These are phyloP conservation scores for Sanchytrium tribonematis DNA, from an alignment of 371 early-diverging fungal species.

Conservation along the genomic window DNA sequence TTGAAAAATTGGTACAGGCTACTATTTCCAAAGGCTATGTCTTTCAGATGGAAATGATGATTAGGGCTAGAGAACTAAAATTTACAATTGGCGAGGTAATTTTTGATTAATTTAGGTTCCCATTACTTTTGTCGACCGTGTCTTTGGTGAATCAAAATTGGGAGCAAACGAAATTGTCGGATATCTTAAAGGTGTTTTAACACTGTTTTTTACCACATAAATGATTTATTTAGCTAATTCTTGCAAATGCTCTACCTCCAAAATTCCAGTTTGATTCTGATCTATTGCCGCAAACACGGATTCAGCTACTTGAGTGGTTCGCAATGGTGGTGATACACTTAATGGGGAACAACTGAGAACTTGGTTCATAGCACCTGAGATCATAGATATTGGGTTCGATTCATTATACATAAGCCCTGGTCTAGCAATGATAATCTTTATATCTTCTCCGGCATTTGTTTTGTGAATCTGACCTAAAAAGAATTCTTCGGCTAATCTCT, in stretches of 20 bases:
- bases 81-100: conserved; percentile 51
- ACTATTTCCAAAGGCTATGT: conserved; percentile 87
- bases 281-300: not conserved
- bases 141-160: conserved; percentile 81
- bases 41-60: conserved; percentile 99
- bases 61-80: conserved; percentile 67
- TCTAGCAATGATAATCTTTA: not conserved
- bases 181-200: conserved; percentile 64
- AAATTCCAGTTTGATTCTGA: not conserved
- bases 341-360: not conserved
- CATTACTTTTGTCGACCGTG: conserved; percentile 88
- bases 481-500: not conserved
- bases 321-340: not conserved
- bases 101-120: conserved; percentile 24
- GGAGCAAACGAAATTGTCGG: conserved; percentile 76
- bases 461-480: not conserved
- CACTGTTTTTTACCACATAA: conserved; percentile 22
- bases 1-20: conserved; percentile 49
- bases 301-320: not conserved
- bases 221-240: not conserved
- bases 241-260: not conserved
- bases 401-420: not conserved
- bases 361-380: not conserved
- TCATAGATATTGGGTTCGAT: not conserved
- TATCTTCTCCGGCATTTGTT: not conserved